Evolutionary conservation across 148 eudicot species (phyloP).

Genomic region (Chenopodium formosanum): DNA sequence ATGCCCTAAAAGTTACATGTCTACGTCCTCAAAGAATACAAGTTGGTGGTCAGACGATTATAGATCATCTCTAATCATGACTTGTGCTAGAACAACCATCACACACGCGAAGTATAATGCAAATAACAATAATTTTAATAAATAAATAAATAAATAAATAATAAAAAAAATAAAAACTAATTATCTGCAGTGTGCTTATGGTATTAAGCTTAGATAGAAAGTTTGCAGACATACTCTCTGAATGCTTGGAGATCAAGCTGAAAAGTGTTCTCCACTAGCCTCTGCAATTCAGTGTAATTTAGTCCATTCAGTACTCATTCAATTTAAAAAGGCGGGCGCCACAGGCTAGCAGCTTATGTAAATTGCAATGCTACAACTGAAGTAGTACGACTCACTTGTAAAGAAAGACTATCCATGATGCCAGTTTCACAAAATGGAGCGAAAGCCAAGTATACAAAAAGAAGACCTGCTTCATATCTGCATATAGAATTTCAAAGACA

Average conservation of each 20-base stretch:
- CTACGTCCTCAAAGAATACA: neutral
- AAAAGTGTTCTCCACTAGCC: conserved; percentile 94
- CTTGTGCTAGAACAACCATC: neutral
- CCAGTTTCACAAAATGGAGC: conserved; percentile 90
- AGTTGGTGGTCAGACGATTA: neutral
- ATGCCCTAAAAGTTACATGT: neutral
- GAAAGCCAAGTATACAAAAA: conserved; percentile 79
- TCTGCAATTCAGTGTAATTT: conserved; percentile 47
- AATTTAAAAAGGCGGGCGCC: neutral
- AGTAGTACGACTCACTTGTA: conserved; percentile 54
- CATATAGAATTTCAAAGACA: conserved; percentile 16
- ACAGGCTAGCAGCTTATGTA: neutral
- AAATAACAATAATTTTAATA: neutral
- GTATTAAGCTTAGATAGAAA: neutral
- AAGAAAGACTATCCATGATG: conserved; percentile 75
- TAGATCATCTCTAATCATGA: neutral
- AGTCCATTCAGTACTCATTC: conserved; percentile 9
- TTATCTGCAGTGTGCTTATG: neutral
- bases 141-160: neutral
- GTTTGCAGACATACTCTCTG: conserved; percentile 71
- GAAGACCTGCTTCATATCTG: conserved; percentile 98
- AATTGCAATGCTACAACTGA: neutral
- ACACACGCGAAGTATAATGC: neutral
- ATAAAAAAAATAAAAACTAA: neutral
- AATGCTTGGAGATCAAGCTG: conserved; percentile 82